Evolutionary conservation across 2,329 filamentous ascomycete genomes (phyloP), one percentile per base, ranked within the genome.

Genomic region (Diaporthe vaccinii): DNA sequence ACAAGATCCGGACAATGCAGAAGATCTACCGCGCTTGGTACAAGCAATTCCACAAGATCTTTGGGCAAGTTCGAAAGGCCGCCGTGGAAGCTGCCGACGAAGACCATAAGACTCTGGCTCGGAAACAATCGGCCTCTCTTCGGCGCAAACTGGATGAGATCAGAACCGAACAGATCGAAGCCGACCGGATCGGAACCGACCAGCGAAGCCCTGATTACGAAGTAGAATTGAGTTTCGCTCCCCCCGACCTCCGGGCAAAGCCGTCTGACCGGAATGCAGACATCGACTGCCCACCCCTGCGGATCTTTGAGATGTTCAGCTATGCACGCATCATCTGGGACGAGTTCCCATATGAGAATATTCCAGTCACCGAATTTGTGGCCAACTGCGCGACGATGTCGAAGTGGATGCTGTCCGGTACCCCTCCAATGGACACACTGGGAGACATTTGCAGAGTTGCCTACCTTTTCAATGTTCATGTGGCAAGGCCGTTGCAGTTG

Each of bases 341-440:
- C 74, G 86, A 87, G 75, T 86, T 84, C 76, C 85, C 86, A 0
- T 87, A 87, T 74, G 78, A 82, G 51, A 81, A 85, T 34, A 74
- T 75, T 4, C 39, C 75, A 3, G 78, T 83, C 3, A 76, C 79
- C 0, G 77, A 81, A 10, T 86, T 87, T 76, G 78, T 87, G 31
- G 76, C 77, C 25, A 79, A 82, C 12, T 78, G 78, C 9, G 70
- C 80, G 0, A 82, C 85, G 5, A 76, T 75, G 31, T 80, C 83
- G 12, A 87, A 85, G 70, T 87, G 85, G 86, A 80, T 86, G 44
- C 79, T 87, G 2, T 87, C 86, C 0, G 86, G 84, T 1, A 87
- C 86, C 0, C 85, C 86, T 0, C 84, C 84, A 1, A 80, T 84
- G 0, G 78, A 78, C 6, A 81, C 80, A 22, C 82, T 87, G 6